phyloP scores from a whole-genome alignment of 2,329 filamentous ascomycete genomes.

The Hypoxylon sp. region DNA sequence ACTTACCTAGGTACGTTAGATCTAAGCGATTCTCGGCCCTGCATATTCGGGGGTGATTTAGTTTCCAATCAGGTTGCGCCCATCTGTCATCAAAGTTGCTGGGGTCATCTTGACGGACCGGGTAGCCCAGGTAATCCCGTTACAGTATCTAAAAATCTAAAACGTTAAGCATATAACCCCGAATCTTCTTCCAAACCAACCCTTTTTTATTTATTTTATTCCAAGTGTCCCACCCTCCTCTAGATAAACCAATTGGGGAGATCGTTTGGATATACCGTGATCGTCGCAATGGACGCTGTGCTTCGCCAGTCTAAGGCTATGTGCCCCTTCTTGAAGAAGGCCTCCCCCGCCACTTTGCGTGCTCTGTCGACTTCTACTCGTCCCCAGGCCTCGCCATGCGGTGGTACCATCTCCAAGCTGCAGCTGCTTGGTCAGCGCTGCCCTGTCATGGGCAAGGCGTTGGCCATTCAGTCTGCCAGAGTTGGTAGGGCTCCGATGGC shows the following conservation, averaged over 20 bases:
- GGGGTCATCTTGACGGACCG: neutral
- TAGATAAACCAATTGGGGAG: conserved; percentile 23
- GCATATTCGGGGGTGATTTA: conserved; percentile 17
- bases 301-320: conserved; percentile 95
- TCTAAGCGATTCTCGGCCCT: conserved; percentile 29
- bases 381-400: conserved; percentile 78
- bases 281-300: conserved; percentile 85
- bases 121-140: conserved; percentile 1
- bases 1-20: conserved; percentile 29
- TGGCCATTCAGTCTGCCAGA: conserved; percentile 84
- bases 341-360: conserved; percentile 90
- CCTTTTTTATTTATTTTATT: conserved; percentile 9
- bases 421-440: conserved; percentile 95
- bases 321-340: conserved; percentile 97
- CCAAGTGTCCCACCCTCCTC: conserved; percentile 11
- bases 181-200: conserved; percentile 21
- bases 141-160: conserved; percentile 22
- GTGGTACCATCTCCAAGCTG: conserved; percentile 96
- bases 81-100: conserved; percentile 40
- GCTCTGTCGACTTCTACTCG: conserved; percentile 84
- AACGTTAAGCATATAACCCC: conserved; percentile 23
- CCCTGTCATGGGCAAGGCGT: conserved; percentile 98
- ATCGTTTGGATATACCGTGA: conserved; percentile 39
- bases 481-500: conserved; percentile 60
- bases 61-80: conserved; percentile 38